phyloP scores from a whole-genome alignment of 768 basidiomycete species.

The Leccinum aurantiacum region DNA sequence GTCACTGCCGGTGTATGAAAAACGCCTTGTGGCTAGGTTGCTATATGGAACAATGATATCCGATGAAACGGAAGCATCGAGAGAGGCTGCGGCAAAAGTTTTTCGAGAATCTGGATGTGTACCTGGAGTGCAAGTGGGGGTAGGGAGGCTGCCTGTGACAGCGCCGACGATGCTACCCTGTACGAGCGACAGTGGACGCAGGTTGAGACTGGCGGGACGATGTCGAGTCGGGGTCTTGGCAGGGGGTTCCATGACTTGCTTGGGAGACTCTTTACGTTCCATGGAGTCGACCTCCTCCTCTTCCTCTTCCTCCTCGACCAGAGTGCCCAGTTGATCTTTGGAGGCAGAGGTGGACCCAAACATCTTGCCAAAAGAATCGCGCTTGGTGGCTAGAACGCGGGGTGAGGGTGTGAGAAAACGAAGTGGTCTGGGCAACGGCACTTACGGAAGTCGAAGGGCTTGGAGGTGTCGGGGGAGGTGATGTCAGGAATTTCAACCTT shows the following conservation, averaged over 20 bases:
- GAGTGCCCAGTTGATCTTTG: slow-evolving; percentile 76
- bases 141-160: slow-evolving; percentile 43
- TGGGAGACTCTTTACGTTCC: slow-evolving; percentile 20
- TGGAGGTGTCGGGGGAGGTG: slow-evolving; percentile 54
- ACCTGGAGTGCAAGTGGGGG: slow-evolving; percentile 54
- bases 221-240: slow-evolving; percentile 48
- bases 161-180: slow-evolving; percentile 46
- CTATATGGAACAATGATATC: background rate
- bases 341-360: slow-evolving; percentile 57
- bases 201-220: slow-evolving; percentile 64
- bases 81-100: slow-evolving; percentile 3
- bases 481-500: slow-evolving; percentile 87
- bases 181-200: slow-evolving; percentile 72
- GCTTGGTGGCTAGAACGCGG: slow-evolving; percentile 54
- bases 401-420: slow-evolving; percentile 1
- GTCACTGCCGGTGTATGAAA: slow-evolving; percentile 28
- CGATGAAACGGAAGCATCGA: slow-evolving; percentile 30
- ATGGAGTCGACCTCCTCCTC: slow-evolving; percentile 62
- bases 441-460: slow-evolving; percentile 68
- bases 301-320: slow-evolving; percentile 86
- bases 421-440: slow-evolving; percentile 18
- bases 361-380: slow-evolving; percentile 79
- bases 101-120: slow-evolving; percentile 45
- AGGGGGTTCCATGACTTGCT: slow-evolving; percentile 29
- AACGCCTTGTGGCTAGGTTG: slow-evolving; percentile 24